Evolutionary conservation across 495 filamentous ascomycete genomes (phyloP), one percentile per base, ranked within the genome.

Genomic region (Daldinia loculata): DNA sequence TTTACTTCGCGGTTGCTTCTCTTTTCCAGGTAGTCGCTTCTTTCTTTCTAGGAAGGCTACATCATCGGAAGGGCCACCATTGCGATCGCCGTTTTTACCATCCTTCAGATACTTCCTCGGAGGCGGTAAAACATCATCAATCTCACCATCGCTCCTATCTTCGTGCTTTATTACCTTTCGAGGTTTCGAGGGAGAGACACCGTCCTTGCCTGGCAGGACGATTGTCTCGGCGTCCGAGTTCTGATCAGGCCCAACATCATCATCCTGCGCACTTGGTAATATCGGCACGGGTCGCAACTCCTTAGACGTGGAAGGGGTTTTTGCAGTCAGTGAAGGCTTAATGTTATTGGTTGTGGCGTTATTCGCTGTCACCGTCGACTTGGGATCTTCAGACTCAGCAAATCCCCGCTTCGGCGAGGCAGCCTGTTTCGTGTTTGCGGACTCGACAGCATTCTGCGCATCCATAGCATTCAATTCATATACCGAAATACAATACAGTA

Each of bases 211-310:
- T 22, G 90, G 88, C 24, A 93, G 83, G 51, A 93, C 90, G 66
- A 93, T 91, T 6, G 92, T 94, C 80, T 93, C 91, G 63, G 92
- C 91, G 77, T 94, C 92, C 12, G 91, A 93, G 75, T 93, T 90
- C 60, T 85, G 87, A 39, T 88, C 86, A 63, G 72, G 80, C 29
- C 56, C 77, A 56, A 72, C 77, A 78, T 83, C 79, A 19, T 83
- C 81, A 34, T 82, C 82, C 56, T 74, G 71, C 29, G 77, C 66
- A 48, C 59, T 69, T 12, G 74, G 43, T 17, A 59, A 58, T 29
- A 61, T 55, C 38, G 69, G 66, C 22, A 55, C 56, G 17, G 70
- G 22, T 19, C 56, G 66, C n/a, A 55, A 53, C 41, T 77, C 70
- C 48, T 70, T 74, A 27, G 32, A 51, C 26, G 27, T 38, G 9